These are phyloP conservation scores for Rhodotorula toruloides DNA, from an alignment of 768 basidiomycete genomes.

Conservation along the genomic window DNA sequence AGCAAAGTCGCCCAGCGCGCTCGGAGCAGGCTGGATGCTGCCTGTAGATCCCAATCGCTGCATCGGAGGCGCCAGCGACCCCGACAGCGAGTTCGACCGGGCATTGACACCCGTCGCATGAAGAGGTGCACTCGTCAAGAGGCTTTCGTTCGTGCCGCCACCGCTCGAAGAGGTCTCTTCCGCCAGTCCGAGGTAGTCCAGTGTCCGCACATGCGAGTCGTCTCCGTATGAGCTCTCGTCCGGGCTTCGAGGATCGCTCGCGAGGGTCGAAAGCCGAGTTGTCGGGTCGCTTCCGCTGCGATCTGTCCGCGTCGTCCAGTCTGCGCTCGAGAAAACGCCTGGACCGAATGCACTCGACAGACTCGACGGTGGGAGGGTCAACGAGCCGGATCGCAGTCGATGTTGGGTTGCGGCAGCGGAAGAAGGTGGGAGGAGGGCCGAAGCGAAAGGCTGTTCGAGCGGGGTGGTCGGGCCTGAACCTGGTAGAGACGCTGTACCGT, in stretches of 20 bases:
- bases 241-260: no score
- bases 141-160: conserved; percentile 6
- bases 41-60: conserved; percentile 30
- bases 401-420: conserved; percentile 48
- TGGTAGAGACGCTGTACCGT: conserved; percentile 64
- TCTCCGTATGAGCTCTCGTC: no score
- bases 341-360: conserved; percentile 79
- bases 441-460: conserved; percentile 52
- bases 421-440: conserved; percentile 46
- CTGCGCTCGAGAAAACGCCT: conserved; percentile 82
- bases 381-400: conserved; percentile 83
- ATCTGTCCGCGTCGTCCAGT: conserved; percentile 49
- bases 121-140: background rate
- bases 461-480: conserved; percentile 58
- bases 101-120: no score
- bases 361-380: conserved; percentile 70
- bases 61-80: conserved; percentile 16
- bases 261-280: no score
- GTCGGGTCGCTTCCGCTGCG: background rate
- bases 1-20: background rate
- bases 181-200: conserved; percentile 93
- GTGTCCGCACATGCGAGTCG: no score
- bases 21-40: conserved; percentile 7
- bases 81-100: background rate
- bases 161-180: conserved; percentile 52